Conservation (phyloP, 2,329 filamentous ascomycete genomes). For the Epichloe scottii region DNA sequence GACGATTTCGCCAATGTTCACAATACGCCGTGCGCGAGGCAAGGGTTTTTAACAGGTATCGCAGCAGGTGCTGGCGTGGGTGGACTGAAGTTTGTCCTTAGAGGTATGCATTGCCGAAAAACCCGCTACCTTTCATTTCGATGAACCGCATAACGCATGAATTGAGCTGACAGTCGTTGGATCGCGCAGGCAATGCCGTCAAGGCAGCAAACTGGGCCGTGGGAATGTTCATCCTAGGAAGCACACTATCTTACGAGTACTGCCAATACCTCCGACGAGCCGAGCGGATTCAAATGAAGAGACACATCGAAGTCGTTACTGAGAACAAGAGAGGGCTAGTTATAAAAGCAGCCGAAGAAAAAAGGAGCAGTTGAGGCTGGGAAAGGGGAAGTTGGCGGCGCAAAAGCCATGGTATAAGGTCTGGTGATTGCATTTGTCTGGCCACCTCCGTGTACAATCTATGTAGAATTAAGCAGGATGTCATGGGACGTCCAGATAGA, state of each 20-base stretch:
- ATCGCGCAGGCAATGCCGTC: slow-evolving; percentile 17
- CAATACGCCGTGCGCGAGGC: slow-evolving; percentile 70
- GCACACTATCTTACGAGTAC: slow-evolving; percentile 68
- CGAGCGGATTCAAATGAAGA: slow-evolving; percentile 73
- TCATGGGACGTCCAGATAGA: not conserved
- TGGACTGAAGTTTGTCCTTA: slow-evolving; percentile 58
- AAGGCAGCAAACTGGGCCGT: slow-evolving; percentile 76
- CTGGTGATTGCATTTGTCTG: slow-evolving; percentile 28
- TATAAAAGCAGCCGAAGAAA: slow-evolving; percentile 31
- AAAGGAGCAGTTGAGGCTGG: slow-evolving; percentile 19
- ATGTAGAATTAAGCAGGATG: not conserved
- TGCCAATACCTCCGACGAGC: slow-evolving; percentile 63
- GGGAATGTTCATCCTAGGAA: slow-evolving; percentile 56
- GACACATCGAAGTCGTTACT: slow-evolving; percentile 56
- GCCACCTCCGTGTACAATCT: not conserved
- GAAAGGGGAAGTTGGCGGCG: slow-evolving; percentile 21
- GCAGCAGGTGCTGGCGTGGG: slow-evolving; percentile 65
- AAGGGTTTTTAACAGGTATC: slow-evolving; percentile 75
- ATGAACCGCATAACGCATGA: no score
- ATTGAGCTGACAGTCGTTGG: not conserved
- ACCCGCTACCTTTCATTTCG: not conserved
- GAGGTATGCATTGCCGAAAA: slow-evolving; percentile 39
- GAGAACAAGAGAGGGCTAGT: slow-evolving; percentile 39
- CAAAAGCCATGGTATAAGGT: slow-evolving; percentile 42
- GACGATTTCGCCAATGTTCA: slow-evolving; percentile 62